phyloP scores from a whole-genome alignment of 1,284 basidiomycete genomes.

The Lentinula novae-zelandiae region DNA sequence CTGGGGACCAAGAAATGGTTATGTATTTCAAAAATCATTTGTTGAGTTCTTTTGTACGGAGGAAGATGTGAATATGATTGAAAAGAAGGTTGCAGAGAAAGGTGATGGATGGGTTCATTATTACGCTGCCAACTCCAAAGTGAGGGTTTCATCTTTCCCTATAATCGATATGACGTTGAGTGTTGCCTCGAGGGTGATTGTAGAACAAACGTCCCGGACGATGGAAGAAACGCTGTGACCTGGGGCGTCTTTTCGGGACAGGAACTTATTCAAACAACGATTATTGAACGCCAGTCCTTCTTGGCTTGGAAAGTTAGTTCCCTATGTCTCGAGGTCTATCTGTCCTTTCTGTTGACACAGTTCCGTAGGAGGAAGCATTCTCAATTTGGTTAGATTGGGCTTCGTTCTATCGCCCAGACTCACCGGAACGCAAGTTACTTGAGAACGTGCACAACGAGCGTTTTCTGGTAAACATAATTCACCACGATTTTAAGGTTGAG shows the following conservation, averaged over 20 bases:
- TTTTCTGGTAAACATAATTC: conserved; percentile 93
- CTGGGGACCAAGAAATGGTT: conserved; percentile 90
- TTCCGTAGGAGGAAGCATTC: conserved; percentile 89
- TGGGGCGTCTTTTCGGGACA: conserved; percentile 99
- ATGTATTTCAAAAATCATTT: conserved; percentile 97
- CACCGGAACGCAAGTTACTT: conserved; percentile 71
- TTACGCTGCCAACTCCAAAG: conserved; percentile 20
- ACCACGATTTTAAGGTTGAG: conserved; percentile 88
- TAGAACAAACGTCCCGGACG: conserved; percentile 24
- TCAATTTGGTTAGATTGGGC: conserved; percentile 97
- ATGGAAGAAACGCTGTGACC: conserved; percentile 91
- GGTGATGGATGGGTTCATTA: conserved; percentile 13
- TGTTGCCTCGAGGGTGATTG: conserved; percentile 6
- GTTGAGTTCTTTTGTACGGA: conserved; percentile 90
- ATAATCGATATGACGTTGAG: background rate
- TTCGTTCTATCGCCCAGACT: conserved; percentile 76
- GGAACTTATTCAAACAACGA: conserved; percentile 95
- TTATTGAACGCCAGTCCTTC: conserved; percentile 93
- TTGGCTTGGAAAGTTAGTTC: conserved; percentile 83
- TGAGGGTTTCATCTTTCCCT: background rate
- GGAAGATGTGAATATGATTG: conserved; percentile 63
- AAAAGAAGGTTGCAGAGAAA: conserved; percentile 44
- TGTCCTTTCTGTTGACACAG: background rate
- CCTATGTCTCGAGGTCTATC: background rate
- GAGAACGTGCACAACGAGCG: conserved; percentile 68